These are phyloP conservation scores for Kodamaea anthophila DNA, from an alignment of 1,139 yeast species.

Conservation along the genomic window DNA sequence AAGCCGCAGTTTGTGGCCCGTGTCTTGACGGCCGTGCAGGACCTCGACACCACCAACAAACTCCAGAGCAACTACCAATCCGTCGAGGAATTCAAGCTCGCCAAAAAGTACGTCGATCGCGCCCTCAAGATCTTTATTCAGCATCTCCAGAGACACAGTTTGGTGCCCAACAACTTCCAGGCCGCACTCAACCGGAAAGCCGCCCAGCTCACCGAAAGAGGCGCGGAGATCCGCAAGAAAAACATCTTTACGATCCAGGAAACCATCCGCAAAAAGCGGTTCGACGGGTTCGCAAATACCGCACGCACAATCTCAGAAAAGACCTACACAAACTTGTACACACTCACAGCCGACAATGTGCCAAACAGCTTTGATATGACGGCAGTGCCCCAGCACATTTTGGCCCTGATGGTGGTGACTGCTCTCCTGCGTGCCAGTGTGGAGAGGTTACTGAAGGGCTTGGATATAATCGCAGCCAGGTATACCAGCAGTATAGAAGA, in stretches of 20 bases:
- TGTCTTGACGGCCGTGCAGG: constrained; percentile 30
- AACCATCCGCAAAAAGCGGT: constrained; percentile 29
- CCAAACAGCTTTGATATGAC: constrained; percentile 65
- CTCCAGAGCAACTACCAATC: constrained; percentile 41
- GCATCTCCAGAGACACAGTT: constrained; percentile 30
- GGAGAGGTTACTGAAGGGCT: constrained; percentile 55
- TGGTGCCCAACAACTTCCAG: constrained; percentile 30
- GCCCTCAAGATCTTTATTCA: constrained; percentile 30
- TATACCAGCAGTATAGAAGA: constrained; percentile 28
- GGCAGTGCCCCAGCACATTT: constrained; percentile 56
- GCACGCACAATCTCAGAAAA: constrained; percentile 26
- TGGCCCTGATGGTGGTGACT: constrained; percentile 59
- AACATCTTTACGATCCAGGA: constrained; percentile 31
- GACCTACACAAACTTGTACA: constrained; percentile 40
- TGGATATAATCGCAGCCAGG: constrained; percentile 62
- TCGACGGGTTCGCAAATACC: constrained; percentile 25
- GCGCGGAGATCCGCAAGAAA: constrained; percentile 38
- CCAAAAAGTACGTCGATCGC: constrained; percentile 39
- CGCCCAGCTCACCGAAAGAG: constrained; percentile 27
- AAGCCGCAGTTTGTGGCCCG: constrained; percentile 50
- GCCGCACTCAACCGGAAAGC: constrained; percentile 24
- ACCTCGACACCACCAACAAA: constrained; percentile 33
- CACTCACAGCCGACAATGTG: constrained; percentile 62
- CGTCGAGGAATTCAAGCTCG: constrained; percentile 37
- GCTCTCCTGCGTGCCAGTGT: constrained; percentile 54